phyloP scores from a whole-genome alignment of 768 basidiomycete genomes.

The Kwoniella botswanensis region DNA sequence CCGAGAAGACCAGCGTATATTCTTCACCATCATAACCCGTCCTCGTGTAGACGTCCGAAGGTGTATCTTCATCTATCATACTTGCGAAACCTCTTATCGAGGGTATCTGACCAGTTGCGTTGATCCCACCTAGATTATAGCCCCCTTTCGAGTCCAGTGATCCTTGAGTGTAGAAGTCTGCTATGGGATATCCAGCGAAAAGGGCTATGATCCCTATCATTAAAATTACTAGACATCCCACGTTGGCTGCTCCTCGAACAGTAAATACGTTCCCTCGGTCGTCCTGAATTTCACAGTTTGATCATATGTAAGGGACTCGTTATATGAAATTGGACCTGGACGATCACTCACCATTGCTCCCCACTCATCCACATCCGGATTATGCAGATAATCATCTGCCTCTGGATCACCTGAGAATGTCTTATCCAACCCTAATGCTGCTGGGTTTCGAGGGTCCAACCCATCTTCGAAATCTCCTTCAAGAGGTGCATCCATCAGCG shows the following conservation, averaged over 20 bases:
- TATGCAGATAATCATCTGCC: conserved; percentile 86
- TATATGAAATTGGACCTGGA: not conserved
- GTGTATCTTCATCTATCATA: conserved; percentile 80
- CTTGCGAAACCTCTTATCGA: conserved; percentile 68
- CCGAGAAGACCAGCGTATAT: conserved; percentile 85
- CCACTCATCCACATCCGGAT: conserved; percentile 70
- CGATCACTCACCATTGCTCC: not conserved
- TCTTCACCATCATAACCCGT: conserved; percentile 77
- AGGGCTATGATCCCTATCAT: conserved; percentile 73
- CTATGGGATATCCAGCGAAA: conserved; percentile 90
- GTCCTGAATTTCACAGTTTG: conserved; percentile 24
- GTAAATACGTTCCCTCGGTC: conserved; percentile 69
- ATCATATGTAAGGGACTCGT: not conserved
- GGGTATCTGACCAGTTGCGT: conserved; percentile 85
- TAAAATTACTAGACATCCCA: conserved; percentile 73
- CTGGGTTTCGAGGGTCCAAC: not conserved
- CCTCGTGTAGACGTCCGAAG: conserved; percentile 64
- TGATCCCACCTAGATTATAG: conserved; percentile 89
- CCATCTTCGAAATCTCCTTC: not conserved
- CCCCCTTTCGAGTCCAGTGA: conserved; percentile 59
- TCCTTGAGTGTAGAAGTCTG: conserved; percentile 63
- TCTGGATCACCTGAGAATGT: conserved; percentile 61
- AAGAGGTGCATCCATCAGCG: not conserved
- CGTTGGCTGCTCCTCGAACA: conserved; percentile 79
- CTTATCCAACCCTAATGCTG: not conserved